Conservation (phyloP, 2,329 filamentous ascomycete species). For the Fusarium nygamai region DNA sequence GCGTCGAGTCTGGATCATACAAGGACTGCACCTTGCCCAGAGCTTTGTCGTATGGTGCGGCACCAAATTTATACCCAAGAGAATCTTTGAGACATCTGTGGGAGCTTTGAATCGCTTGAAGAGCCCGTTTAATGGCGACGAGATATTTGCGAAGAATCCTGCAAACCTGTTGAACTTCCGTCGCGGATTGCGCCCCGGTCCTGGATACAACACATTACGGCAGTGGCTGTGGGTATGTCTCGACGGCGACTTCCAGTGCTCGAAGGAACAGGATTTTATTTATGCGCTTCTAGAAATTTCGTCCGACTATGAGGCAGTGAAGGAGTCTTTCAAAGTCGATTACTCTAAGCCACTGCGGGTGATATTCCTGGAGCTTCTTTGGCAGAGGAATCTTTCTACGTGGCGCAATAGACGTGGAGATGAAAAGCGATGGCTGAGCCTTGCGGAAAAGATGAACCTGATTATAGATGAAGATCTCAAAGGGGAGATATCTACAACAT, state of each 20-base stretch:
- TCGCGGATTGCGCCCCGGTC: no score
- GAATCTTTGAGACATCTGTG: background rate
- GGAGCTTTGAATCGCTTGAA: background rate
- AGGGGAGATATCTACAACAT: background rate
- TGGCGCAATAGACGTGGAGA: background rate
- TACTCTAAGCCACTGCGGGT: background rate
- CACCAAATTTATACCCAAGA: background rate
- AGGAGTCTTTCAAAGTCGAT: background rate
- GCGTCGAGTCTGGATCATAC: background rate
- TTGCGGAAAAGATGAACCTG: background rate
- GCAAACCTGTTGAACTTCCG: background rate
- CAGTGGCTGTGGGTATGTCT: background rate
- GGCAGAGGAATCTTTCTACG: no score
- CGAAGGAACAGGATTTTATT: background rate
- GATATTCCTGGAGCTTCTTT: background rate
- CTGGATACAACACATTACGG: background rate
- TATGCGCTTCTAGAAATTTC: background rate
- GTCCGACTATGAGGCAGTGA: background rate
- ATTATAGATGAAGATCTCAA: background rate
- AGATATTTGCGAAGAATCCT: background rate
- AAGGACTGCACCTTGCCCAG: background rate
- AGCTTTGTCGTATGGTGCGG: background rate
- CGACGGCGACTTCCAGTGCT: rapidly evolving
- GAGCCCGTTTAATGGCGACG: background rate
- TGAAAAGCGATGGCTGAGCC: rapidly evolving